phyloP scores from a whole-genome alignment of 192 early-diverging fungal species.

The Coemansia sp. region DNA sequence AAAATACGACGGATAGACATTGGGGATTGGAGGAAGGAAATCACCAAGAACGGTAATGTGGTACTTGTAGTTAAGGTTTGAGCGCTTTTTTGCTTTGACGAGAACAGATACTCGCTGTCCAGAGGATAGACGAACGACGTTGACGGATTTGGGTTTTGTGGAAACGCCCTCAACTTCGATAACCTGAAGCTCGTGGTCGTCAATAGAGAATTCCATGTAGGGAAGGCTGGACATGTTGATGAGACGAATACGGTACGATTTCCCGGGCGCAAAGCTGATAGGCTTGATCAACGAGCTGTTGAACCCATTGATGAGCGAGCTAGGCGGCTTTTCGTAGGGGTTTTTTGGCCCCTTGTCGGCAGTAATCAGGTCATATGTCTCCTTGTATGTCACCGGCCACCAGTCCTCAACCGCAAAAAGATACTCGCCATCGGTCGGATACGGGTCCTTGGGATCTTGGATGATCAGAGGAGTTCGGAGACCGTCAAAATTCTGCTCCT shows the following conservation, averaged over 20 bases:
- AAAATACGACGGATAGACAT: conserved; percentile 5
- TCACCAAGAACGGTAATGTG: conserved; percentile 2
- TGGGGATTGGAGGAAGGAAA: neutral
- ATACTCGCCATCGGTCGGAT: neutral
- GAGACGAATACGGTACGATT: conserved; percentile 12
- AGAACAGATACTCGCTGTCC: conserved; percentile 20
- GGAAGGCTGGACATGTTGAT: conserved; percentile 12
- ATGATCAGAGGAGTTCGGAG: conserved; percentile 67
- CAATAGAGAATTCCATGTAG: conserved; percentile 10
- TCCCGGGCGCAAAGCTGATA: conserved; percentile 1
- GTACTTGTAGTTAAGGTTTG: conserved; percentile 17
- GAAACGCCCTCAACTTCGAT: conserved; percentile 1
- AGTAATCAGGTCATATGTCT: neutral
- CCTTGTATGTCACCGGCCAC: neutral
- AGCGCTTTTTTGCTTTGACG: conserved; percentile 1
- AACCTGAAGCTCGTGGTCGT: conserved; percentile 3
- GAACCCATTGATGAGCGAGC: conserved; percentile 13
- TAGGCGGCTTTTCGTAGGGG: neutral
- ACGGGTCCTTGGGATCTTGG: conserved; percentile 20
- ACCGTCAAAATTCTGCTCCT: conserved; percentile 72
- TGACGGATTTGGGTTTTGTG: neutral
- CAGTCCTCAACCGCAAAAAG: conserved; percentile 5
- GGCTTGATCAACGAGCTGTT: conserved; percentile 6
- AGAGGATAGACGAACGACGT: conserved; percentile 5
- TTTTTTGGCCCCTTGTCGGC: neutral